A percentile compares a stretch with the other conserved stretches of the same genome.
Conservation (phyloP, 306 rosid species). For the Lathyrus aphaca region DNA sequence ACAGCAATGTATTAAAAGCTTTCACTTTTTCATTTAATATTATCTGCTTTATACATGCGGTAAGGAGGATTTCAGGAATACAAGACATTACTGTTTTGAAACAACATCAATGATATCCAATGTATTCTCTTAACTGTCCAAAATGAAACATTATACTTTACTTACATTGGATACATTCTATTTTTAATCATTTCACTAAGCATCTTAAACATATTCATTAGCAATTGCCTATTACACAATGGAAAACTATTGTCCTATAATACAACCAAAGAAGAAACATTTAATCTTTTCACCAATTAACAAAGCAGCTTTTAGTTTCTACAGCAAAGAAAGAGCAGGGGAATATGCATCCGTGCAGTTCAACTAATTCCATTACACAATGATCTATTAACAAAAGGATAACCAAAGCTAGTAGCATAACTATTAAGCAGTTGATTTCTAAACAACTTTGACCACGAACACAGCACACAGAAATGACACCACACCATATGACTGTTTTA, state of each 20-base stretch:
- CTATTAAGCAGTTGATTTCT: background rate
- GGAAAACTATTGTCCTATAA: background rate
- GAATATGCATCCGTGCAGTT: background rate
- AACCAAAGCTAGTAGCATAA: constrained; percentile 2
- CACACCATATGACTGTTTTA: background rate
- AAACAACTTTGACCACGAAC: background rate
- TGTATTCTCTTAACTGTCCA: background rate
- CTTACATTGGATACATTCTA: background rate
- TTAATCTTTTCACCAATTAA: background rate
- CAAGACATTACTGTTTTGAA: background rate
- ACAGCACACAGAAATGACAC: background rate
- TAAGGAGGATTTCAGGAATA: too few relatives aligned
- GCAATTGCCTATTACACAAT: background rate
- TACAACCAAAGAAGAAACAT: constrained; percentile 1
- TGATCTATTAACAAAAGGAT: constrained; percentile 11
- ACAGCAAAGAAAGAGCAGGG: background rate
- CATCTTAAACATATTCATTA: background rate
- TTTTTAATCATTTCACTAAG: background rate
- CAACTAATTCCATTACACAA: background rate
- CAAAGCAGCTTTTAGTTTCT: constrained; percentile 6
- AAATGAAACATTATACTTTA: background rate
- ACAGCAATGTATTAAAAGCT: background rate
- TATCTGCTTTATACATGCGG: background rate
- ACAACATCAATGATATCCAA: background rate
- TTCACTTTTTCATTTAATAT: background rate